phyloP scores from a whole-genome alignment of 495 filamentous ascomycete genomes.

The Penicillium longicatenatum region DNA sequence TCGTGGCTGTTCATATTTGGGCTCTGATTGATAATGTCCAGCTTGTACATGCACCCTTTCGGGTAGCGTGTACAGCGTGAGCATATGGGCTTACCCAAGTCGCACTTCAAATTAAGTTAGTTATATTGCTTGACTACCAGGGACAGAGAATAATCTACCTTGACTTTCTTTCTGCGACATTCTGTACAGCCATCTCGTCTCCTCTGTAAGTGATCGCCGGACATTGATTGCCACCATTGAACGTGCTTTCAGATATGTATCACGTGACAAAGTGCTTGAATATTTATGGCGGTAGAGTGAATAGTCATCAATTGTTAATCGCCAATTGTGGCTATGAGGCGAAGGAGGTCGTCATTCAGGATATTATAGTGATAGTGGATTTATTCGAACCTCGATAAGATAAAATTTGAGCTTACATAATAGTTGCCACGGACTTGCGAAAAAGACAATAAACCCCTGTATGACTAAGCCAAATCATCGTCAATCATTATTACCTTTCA shows the following conservation, averaged over 20 bases:
- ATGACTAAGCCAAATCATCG: not conserved
- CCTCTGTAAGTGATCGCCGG: conserved; percentile 4
- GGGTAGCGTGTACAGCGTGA: conserved; percentile 34
- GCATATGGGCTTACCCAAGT: conserved; percentile 30
- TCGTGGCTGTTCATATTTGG: not conserved
- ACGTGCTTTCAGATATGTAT: not conserved
- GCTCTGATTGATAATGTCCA: conserved; percentile 19
- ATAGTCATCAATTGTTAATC: not conserved
- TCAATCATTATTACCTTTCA: no score
- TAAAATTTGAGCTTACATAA: not conserved
- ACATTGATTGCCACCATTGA: not conserved
- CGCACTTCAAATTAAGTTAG: conserved; percentile 22
- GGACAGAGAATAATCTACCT: conserved; percentile 14
- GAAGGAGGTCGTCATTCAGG: not conserved
- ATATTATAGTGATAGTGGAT: not conserved
- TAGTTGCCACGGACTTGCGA: not conserved
- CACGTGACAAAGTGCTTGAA: not conserved
- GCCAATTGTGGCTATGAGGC: not conserved
- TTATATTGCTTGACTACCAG: not conserved
- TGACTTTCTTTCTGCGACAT: conserved; percentile 39
- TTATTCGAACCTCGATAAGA: no score
- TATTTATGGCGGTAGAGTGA: not conserved
- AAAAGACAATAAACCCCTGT: not conserved
- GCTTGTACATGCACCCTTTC: conserved; percentile 26
- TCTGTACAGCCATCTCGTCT: conserved; percentile 38